Evolutionary conservation across 1,139 yeast genomes (phyloP).

Genomic region (Arxiozyma slooffiae): DNA sequence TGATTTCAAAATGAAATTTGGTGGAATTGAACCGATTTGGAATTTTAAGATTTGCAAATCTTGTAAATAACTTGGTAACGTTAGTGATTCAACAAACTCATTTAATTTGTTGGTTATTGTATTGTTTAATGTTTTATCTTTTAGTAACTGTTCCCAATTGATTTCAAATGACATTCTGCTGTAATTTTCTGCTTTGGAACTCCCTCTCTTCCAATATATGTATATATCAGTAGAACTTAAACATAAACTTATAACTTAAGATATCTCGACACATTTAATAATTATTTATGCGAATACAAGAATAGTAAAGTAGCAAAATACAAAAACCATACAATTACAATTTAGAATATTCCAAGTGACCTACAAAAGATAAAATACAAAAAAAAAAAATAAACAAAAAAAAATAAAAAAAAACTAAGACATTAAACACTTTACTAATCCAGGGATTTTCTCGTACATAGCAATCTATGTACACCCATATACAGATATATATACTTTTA

Average conservation of each 20-base stretch:
- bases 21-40: conserved; percentile 66
- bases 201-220: no score
- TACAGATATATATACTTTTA: not conserved
- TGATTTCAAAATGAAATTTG: conserved; percentile 68
- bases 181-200: not conserved
- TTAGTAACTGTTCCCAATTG: conserved; percentile 65
- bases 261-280: no score
- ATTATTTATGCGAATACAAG: no score
- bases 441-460: not conserved
- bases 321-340: no score
- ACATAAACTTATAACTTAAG: no score
- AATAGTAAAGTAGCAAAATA: no score
- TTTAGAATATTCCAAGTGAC: no score
- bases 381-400: no score
- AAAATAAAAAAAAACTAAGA: no score
- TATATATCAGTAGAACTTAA: no score
- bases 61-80: conserved; percentile 66
- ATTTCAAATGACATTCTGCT: conserved; percentile 74
- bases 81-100: conserved; percentile 49
- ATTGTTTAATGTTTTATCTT: conserved; percentile 45
- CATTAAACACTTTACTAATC: no score
- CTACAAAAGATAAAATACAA: no score
- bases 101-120: conserved; percentile 57
- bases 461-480: not conserved
- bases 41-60: conserved; percentile 63